phyloP scores from a whole-genome alignment of 305 asterid genomes.

The Fraxinus ornus region DNA sequence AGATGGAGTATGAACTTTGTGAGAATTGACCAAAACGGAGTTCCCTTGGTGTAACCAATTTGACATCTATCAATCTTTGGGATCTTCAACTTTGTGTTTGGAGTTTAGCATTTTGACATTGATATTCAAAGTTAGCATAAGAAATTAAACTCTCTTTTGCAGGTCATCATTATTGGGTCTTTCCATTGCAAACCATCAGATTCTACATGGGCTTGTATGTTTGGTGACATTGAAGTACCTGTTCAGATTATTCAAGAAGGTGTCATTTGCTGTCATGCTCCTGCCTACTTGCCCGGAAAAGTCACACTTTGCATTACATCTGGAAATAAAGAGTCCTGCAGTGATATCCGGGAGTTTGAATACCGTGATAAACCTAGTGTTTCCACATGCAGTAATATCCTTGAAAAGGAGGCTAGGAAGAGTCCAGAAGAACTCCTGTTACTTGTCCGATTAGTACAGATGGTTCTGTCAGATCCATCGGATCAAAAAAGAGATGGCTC shows the following conservation, averaged over 20 bases:
- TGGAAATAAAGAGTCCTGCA: slow-evolving; percentile 84
- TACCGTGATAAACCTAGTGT: slow-evolving; percentile 57
- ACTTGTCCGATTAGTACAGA: slow-evolving; percentile 75
- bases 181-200: slow-evolving; percentile 73
- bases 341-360: slow-evolving; percentile 85
- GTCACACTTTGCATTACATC: slow-evolving; percentile 74
- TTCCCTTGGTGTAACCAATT: neutral
- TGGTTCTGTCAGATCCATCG: slow-evolving; percentile 57
- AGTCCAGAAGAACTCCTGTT: slow-evolving; percentile 70
- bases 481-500: slow-evolving; percentile 38
- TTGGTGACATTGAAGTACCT: slow-evolving; percentile 91
- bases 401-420: slow-evolving; percentile 46
- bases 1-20: neutral
- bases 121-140: slow-evolving; percentile 13
- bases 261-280: slow-evolving; percentile 81
- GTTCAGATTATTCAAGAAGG: slow-evolving; percentile 85
- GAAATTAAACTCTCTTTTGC: slow-evolving; percentile 28
- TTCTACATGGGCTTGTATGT: slow-evolving; percentile 87
- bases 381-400: slow-evolving; percentile 35
- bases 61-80: neutral
- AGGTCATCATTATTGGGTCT: slow-evolving; percentile 86
- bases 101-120: neutral
- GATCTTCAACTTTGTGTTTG: neutral
- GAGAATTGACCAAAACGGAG: neutral
- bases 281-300: slow-evolving; percentile 69